A percentile compares a stretch with the other conserved stretches of the same genome.
These are phyloP conservation scores for Pyricularia sp. DNA, from an alignment of 2,329 filamentous ascomycete genomes.

Conservation along the genomic window DNA sequence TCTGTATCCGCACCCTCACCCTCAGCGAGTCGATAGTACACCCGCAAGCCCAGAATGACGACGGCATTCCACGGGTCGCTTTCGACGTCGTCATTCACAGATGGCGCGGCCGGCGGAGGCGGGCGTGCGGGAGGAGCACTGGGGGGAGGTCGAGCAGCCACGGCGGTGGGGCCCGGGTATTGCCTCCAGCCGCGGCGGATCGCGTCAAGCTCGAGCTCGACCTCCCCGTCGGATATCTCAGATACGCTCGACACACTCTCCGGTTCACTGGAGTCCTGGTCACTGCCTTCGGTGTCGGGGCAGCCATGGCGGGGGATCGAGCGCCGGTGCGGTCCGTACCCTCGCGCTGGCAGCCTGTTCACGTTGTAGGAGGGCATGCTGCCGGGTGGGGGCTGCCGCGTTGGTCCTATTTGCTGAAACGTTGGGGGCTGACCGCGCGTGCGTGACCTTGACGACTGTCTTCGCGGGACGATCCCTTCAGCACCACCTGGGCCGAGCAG, in stretches of 20 bases:
- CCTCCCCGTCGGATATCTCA: constrained; percentile 13
- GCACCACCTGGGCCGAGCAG: neutral
- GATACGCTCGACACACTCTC: constrained; percentile 13
- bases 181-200: neutral
- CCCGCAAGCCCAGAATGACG: constrained; percentile 43
- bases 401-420: neutral
- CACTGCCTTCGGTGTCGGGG: neutral
- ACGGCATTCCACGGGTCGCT: constrained; percentile 49
- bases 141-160: neutral
- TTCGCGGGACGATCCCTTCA: neutral
- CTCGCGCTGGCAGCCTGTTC: neutral
- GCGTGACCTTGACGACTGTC: neutral
- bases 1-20: constrained; percentile 6
- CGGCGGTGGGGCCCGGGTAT: neutral
- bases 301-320: neutral
- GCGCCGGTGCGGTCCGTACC: neutral
- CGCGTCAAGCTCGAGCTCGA: constrained; percentile 14
- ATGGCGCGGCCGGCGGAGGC: constrained; percentile 8
- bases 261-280: constrained; percentile 6
- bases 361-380: neutral
- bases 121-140: neutral
- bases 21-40: constrained; percentile 35
- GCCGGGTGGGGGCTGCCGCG: neutral
- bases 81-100: constrained; percentile 30
- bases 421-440: neutral